Conservation (phyloP, 192 early-diverging fungal species). For the Entomortierella chlamydospora region DNA sequence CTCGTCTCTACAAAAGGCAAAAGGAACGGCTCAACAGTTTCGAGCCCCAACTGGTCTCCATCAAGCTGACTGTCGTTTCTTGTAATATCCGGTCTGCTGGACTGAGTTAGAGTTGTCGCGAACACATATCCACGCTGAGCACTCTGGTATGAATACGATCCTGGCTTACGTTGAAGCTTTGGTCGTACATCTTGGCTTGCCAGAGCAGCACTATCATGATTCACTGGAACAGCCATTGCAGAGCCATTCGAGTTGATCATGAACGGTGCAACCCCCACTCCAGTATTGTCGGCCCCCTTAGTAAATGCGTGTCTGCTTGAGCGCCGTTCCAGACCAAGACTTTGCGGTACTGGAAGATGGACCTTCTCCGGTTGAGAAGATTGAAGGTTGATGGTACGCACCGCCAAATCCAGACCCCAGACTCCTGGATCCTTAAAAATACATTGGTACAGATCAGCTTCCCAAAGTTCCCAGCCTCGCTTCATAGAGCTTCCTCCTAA, state of each 20-base stretch:
- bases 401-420: slow-evolving; percentile 39
- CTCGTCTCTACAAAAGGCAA: slow-evolving; percentile 48
- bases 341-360: neutral
- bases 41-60: neutral
- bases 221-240: slow-evolving; percentile 21
- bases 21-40: slow-evolving; percentile 11
- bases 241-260: slow-evolving; percentile 40
- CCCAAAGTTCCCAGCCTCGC: slow-evolving; percentile 53
- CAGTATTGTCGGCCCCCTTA: neutral
- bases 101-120: neutral
- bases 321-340: neutral
- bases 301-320: neutral
- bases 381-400: slow-evolving; percentile 37
- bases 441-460: slow-evolving; percentile 51
- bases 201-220: neutral
- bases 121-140: slow-evolving; percentile 34
- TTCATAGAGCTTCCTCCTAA: slow-evolving; percentile 1
- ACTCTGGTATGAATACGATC: slow-evolving; percentile 11
- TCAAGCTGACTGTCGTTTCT: neutral
- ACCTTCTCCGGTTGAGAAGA: neutral
- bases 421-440: slow-evolving; percentile 49
- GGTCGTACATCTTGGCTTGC: slow-evolving; percentile 5
- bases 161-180: slow-evolving; percentile 32
- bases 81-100: neutral
- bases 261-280: neutral